A percentile compares a stretch with the other conserved stretches of the same genome.
These are phyloP conservation scores for Candida orba DNA, from an alignment of 805 yeast species.

Conservation along the genomic window DNA sequence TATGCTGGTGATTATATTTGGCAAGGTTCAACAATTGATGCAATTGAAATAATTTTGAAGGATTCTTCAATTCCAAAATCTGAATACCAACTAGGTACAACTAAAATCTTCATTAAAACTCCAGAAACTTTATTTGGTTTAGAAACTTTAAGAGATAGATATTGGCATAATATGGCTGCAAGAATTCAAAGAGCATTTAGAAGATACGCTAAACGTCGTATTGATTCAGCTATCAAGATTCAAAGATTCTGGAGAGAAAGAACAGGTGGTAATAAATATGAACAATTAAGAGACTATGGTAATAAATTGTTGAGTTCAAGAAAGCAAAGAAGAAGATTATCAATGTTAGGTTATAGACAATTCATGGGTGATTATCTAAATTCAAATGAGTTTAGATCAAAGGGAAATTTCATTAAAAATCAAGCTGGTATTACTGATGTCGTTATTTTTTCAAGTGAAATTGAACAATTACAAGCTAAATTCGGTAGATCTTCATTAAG, in stretches of 20 bases:
- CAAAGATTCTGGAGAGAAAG: constrained; percentile 80
- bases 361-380: constrained; percentile 92
- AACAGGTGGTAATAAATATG: constrained; percentile 74
- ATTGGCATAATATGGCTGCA: constrained; percentile 98
- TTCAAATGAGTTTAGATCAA: constrained; percentile 69
- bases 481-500: constrained; percentile 90
- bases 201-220: constrained; percentile 68
- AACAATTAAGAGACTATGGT: constrained; percentile 82
- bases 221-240: constrained; percentile 75
- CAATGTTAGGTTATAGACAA: constrained; percentile 79
- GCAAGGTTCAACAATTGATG: constrained; percentile 52
- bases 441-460: constrained; percentile 72
- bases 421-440: constrained; percentile 63
- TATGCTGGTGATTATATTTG: constrained; percentile 80
- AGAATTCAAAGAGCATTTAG: constrained; percentile 97
- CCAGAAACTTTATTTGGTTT: constrained; percentile 95
- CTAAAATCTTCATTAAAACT: constrained; percentile 90
- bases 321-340: constrained; percentile 86
- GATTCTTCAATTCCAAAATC: constrained; percentile 64
- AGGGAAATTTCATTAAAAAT: constrained; percentile 67
- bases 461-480: constrained; percentile 75
- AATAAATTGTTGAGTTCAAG: constrained; percentile 58
- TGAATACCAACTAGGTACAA: constrained; percentile 87
- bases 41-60: constrained; percentile 43
- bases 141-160: constrained; percentile 93